Conservation (phyloP, 2,329 filamentous ascomycete genomes). For the Fusarium aywerte region DNA sequence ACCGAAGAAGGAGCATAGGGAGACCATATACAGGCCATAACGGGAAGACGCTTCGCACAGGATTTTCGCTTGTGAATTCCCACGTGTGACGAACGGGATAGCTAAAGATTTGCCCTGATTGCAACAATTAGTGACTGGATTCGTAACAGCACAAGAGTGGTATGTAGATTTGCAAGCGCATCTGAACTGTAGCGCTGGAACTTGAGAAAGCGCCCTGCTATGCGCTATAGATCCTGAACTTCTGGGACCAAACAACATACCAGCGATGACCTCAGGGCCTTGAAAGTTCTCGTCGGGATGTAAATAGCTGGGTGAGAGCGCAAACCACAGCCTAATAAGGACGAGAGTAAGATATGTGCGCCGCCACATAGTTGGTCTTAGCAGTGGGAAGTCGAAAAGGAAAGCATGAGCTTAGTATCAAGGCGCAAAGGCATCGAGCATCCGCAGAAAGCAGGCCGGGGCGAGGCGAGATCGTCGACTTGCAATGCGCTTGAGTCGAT, state of each 20-base stretch:
- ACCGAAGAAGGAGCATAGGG: conserved; percentile 91
- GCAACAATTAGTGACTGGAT: conserved; percentile 23
- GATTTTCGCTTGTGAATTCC: conserved; percentile 91
- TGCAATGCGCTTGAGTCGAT: background rate
- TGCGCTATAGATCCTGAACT: background rate
- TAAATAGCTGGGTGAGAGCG: conserved; percentile 92
- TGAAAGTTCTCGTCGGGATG: conserved; percentile 99
- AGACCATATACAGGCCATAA: conserved; percentile 95
- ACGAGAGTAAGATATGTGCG: conserved; percentile 87
- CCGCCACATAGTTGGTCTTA: conserved; percentile 79
- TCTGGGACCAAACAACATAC: conserved; percentile 62
- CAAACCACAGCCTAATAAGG: conserved; percentile 91
- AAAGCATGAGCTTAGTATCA: conserved; percentile 44
- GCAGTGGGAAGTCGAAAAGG: conserved; percentile 35
- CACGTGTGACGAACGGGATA: conserved; percentile 92
- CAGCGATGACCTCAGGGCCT: conserved; percentile 95
- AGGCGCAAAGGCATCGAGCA: conserved; percentile 35
- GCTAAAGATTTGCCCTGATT: conserved; percentile 85
- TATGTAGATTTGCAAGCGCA: background rate
- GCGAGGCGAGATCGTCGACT: conserved; percentile 10
- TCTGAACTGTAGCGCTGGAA: background rate
- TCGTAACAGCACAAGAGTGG: background rate
- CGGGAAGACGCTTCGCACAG: conserved; percentile 95
- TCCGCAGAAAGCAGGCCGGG: conserved; percentile 26
- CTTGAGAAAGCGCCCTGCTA: background rate